These are phyloP conservation scores for Prototheca stagnorum DNA, from an alignment of 163 green algal genomes.

Conservation along the genomic window DNA sequence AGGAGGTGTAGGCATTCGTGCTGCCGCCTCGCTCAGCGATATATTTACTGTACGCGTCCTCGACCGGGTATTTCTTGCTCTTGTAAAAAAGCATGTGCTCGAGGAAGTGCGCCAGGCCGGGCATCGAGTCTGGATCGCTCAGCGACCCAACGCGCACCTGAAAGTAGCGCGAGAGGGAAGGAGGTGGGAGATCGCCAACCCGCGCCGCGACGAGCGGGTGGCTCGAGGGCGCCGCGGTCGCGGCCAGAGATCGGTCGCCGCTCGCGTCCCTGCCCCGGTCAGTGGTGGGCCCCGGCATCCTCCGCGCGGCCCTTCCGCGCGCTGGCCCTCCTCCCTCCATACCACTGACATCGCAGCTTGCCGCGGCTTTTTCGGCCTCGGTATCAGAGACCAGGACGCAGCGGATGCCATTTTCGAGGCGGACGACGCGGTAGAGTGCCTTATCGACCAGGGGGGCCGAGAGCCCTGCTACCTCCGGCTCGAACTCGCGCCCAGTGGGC, in stretches of 20 bases:
- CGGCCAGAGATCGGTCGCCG: no score
- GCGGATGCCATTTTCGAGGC: conserved; percentile 43
- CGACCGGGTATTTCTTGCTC: conserved; percentile 66
- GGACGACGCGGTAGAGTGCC: conserved; percentile 27
- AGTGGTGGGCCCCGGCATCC: no score
- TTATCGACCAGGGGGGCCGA: no score
- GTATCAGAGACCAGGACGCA: conserved; percentile 47
- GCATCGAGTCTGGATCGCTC: conserved; percentile 46
- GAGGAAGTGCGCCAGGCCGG: conserved; percentile 70
- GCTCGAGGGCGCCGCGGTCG: no score
- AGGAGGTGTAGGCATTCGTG: conserved; percentile 79
- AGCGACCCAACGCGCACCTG: conserved; percentile 62
- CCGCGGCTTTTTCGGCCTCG: conserved; percentile 59
- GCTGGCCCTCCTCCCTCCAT: background rate
- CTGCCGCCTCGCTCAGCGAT: conserved; percentile 45
- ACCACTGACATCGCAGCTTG: conserved; percentile 48
- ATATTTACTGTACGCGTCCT: conserved; percentile 76
- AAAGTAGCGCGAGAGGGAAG: no score
- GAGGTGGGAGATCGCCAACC: no score
- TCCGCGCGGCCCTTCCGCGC: no score
- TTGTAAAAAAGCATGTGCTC: conserved; percentile 99
- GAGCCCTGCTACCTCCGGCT: no score
- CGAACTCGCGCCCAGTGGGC: no score
- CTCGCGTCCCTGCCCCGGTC: no score
- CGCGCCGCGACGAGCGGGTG: no score